A percentile compares a stretch with the other conserved stretches of the same genome.
These are phyloP conservation scores for Aspergillus homomorphus DNA, from an alignment of 495 filamentous ascomycete species.

Conservation along the genomic window DNA sequence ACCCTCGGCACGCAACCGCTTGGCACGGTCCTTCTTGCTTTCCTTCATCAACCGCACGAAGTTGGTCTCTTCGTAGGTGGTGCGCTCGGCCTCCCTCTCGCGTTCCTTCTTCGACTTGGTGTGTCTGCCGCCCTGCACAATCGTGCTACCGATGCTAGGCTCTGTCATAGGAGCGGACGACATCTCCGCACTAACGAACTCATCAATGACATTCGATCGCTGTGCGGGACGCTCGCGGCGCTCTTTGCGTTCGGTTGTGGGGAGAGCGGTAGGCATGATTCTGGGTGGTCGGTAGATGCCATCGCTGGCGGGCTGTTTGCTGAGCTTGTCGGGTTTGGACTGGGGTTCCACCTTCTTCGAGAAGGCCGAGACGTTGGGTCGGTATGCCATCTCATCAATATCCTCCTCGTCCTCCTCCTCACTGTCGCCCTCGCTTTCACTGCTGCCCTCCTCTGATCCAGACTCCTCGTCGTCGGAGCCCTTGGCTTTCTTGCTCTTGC, in stretches of 20 bases:
- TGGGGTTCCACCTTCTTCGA: constrained; percentile 37
- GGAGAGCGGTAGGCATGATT: constrained; percentile 70
- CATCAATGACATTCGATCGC: constrained; percentile 77
- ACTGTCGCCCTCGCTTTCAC: constrained; percentile 33
- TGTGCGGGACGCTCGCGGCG: constrained; percentile 44
- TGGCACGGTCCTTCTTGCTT: constrained; percentile 69
- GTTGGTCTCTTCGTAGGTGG: constrained; percentile 81
- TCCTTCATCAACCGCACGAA: constrained; percentile 78
- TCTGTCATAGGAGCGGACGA: constrained; percentile 71
- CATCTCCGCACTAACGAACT: constrained; percentile 78
- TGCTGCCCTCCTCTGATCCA: constrained; percentile 19
- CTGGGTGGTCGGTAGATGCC: constrained; percentile 81
- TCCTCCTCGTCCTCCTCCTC: constrained; percentile 42
- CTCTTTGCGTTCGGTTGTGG: constrained; percentile 58
- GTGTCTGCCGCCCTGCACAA: constrained; percentile 66
- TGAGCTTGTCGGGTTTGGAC: constrained; percentile 22
- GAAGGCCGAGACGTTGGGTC: constrained; percentile 62
- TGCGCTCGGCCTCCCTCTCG: constrained; percentile 66
- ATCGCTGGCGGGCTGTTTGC: constrained; percentile 34
- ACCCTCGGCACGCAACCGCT: constrained; percentile 47
- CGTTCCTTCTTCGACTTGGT: constrained; percentile 68
- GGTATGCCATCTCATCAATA: constrained; percentile 64
- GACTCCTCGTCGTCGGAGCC: constrained; percentile 25
- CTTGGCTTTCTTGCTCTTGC: constrained; percentile 28
- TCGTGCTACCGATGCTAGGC: constrained; percentile 81